Base-by-base conservation (phyloP, 1,284 basidiomycete species). In the Ceraceosorus guamensis region DNA sequence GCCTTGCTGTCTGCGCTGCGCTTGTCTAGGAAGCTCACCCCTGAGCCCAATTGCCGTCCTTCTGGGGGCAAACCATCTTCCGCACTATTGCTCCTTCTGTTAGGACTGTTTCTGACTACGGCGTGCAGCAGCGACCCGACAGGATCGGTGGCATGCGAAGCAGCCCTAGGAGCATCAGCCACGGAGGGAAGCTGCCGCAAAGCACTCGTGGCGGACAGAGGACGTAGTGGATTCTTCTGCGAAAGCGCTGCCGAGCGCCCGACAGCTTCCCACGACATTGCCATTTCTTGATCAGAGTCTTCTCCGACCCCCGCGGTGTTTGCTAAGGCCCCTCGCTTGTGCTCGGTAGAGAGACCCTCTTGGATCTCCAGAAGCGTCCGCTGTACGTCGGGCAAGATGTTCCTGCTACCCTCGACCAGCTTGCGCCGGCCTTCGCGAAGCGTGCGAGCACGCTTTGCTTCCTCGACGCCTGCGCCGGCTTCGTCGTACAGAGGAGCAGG, bases 301-400 rank as follows among this genome's bases (percentile, higher is more conserved):
- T 16, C 39, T 11, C 11, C 39, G 11, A 16, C 39, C 39, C 11
- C 10, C 39, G 10, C 39, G 39, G 39, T 11, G 2, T 11, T 11
- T 41, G 39, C 39, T 41, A 3, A 46, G 33, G 18, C 46, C 6
- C 54, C 55, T 39, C 52, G 53, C 18, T 61, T 66, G 49, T 61
- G 51, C 50, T 66, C 64, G 35, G 51, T 53, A 2, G 53, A 60
- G 35, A 24, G 24, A 24, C 24, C 24, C 24, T 63, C 64, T 43
- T 66, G 61, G 50, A 66, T 64, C 31, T 59, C 57, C 3, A 67
- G 50, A 6, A 67, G 47, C 57, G 65, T 63, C 47, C 62, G 61
- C 41, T 67, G 63, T 18, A 67, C 61, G 46, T 67, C 61, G 16
- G 66, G 66, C 53, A 67, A 46, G 31, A 67, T 63, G 48, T 59